phyloP scores from a whole-genome alignment of 1,139 yeast genomes.

The Zygotorulaspora mrakii region DNA sequence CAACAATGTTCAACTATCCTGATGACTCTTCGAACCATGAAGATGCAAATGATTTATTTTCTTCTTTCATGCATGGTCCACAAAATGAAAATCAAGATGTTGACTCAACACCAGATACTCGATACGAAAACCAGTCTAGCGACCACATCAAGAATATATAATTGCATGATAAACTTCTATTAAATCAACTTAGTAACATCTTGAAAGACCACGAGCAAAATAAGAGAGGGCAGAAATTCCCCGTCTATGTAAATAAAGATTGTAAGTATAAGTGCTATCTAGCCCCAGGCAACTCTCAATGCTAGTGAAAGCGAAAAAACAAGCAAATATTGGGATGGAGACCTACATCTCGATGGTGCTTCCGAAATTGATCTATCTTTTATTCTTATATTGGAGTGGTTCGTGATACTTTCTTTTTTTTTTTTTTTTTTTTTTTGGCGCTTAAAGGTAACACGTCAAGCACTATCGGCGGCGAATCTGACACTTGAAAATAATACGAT shows the following conservation, averaged over 20 bases:
- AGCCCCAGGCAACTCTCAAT: no score
- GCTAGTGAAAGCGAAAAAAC: no score
- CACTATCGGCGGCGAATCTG: not conserved
- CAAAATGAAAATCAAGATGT: slow-evolving; percentile 15
- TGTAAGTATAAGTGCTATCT: slow-evolving; percentile 2
- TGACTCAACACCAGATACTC: slow-evolving; percentile 27
- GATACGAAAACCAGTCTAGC: slow-evolving; percentile 37
- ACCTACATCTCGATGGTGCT: no score
- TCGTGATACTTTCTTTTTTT: not conserved
- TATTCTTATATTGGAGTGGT: not conserved
- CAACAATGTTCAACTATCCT: slow-evolving; percentile 32
- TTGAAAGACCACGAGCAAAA: no score
- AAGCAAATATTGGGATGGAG: no score
- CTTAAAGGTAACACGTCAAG: slow-evolving; percentile 3
- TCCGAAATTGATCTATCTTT: no score
- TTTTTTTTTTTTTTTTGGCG: not conserved
- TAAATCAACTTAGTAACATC: no score
- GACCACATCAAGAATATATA: slow-evolving; percentile 14
- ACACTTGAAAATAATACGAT: not conserved
- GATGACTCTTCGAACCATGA: slow-evolving; percentile 15
- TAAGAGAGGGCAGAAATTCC: no score
- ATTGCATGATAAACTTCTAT: slow-evolving; percentile 4
- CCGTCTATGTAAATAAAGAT: no score
- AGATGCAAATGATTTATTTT: slow-evolving; percentile 16
- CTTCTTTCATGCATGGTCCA: slow-evolving; percentile 39